Evolutionary conservation across 352 stramenopile genomes (phyloP).

Genomic region (Globisporangium abappressorium): DNA sequence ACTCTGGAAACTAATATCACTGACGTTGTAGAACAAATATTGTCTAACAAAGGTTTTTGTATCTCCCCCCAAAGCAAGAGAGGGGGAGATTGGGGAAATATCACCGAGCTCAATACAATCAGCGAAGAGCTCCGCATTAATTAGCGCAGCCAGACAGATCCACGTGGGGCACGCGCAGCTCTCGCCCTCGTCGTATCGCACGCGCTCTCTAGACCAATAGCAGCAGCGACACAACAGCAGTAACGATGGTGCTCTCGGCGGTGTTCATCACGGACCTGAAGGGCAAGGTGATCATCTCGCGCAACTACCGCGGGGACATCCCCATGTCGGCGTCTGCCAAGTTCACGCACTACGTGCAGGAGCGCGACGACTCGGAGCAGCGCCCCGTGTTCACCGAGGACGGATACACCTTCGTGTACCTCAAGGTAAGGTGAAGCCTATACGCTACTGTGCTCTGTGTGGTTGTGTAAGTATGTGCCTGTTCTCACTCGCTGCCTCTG

Average conservation of each 20-base stretch:
- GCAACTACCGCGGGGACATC: conserved; percentile 99
- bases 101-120: background rate
- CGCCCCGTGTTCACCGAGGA: conserved; percentile 93
- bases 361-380: conserved; percentile 93
- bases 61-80: background rate
- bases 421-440: conserved; percentile 70
- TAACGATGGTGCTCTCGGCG: conserved; percentile 95
- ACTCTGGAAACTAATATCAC: too few species aligned
- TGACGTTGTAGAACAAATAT: too few species aligned
- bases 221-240: background rate
- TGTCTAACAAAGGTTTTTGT: too few species aligned
- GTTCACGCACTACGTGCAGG: conserved; percentile 91
- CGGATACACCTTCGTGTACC: conserved; percentile 94
- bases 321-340: conserved; percentile 90
- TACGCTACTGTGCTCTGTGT: background rate
- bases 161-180: background rate
- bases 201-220: background rate
- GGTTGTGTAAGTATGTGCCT: background rate
- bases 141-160: background rate
- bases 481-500: too few species aligned
- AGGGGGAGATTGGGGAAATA: too few species aligned
- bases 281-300: conserved; percentile 99
- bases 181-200: background rate
- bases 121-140: background rate
- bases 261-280: conserved; percentile 99